These are phyloP conservation scores for Corynascus novoguineensis DNA, from an alignment of 495 filamentous ascomycete genomes.

Conservation along the genomic window DNA sequence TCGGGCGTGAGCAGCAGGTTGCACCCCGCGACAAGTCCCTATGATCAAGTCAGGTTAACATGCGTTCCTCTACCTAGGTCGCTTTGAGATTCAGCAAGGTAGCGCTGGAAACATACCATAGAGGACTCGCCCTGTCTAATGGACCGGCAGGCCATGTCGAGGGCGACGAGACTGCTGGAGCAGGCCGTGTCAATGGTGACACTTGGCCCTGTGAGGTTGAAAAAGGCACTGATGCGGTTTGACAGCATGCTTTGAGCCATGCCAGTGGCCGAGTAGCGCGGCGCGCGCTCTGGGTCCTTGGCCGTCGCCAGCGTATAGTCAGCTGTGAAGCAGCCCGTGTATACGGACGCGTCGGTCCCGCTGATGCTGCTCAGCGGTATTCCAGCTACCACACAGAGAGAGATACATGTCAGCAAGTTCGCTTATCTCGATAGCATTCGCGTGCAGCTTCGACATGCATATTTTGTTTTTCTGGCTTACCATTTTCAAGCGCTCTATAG, in stretches of 20 bases:
- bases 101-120: too few relatives aligned
- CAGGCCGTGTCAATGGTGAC: too few relatives aligned
- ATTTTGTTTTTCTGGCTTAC: too few relatives aligned
- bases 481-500: too few relatives aligned
- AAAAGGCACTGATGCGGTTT: constrained; percentile 49
- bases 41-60: neutral
- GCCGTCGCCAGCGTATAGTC: neutral
- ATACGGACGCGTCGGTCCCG: neutral
- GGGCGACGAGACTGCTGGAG: too few relatives aligned
- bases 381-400: neutral
- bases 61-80: too few relatives aligned
- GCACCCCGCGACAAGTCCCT: neutral
- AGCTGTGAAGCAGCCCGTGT: neutral
- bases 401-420: too few relatives aligned
- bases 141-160: too few relatives aligned
- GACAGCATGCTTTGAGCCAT: constrained; percentile 32
- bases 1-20: neutral
- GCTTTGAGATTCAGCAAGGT: constrained; percentile 28
- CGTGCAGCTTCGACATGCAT: too few relatives aligned
- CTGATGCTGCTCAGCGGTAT: neutral
- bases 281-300: neutral
- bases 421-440: too few relatives aligned
- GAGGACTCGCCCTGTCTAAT: too few relatives aligned
- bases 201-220: too few relatives aligned
- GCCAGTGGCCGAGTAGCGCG: neutral